phyloP scores from a whole-genome alignment of 176 grass and related monocot species.

The Triticum dicoccoides region DNA sequence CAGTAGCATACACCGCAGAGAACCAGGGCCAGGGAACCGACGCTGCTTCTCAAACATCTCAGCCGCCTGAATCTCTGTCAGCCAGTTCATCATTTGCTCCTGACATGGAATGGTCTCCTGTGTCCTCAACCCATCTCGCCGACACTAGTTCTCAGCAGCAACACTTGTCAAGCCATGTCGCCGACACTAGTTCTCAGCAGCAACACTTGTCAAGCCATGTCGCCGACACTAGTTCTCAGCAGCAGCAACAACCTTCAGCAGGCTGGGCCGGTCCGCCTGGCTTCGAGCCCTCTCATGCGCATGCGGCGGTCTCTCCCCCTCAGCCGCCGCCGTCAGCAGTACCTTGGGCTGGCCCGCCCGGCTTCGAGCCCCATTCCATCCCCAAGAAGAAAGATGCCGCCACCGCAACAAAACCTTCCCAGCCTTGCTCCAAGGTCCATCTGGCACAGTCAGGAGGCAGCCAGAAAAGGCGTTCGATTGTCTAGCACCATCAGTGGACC shows the following conservation, averaged over 20 bases:
- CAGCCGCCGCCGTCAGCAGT: background rate
- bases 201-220: too few species aligned
- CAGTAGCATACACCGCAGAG: background rate
- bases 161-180: too few species aligned
- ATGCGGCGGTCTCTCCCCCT: background rate
- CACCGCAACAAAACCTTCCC: background rate
- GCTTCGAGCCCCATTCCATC: constrained; percentile 27
- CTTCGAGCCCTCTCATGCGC: constrained; percentile 32
- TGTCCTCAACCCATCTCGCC: background rate
- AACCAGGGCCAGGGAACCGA: background rate
- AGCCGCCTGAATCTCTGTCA: constrained; percentile 7
- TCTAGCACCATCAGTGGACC: background rate
- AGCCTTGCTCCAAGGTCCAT: constrained; percentile 37
- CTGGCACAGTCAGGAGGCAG: background rate
- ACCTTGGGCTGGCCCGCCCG: constrained; percentile 40
- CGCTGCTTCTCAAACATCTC: constrained; percentile 32
- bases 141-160: too few species aligned
- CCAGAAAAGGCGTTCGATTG: background rate
- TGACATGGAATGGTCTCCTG: constrained; percentile 23
- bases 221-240: too few species aligned
- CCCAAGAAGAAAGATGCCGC: constrained; percentile 8
- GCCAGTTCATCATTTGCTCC: background rate
- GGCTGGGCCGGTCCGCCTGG: constrained; percentile 45
- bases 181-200: too few species aligned
- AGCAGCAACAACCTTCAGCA: background rate